Percentiles rank a stretch among this genome's conserved stretches.
Evolutionary conservation across 768 basidiomycete species (phyloP).

Genomic region (Ramaria sp.): DNA sequence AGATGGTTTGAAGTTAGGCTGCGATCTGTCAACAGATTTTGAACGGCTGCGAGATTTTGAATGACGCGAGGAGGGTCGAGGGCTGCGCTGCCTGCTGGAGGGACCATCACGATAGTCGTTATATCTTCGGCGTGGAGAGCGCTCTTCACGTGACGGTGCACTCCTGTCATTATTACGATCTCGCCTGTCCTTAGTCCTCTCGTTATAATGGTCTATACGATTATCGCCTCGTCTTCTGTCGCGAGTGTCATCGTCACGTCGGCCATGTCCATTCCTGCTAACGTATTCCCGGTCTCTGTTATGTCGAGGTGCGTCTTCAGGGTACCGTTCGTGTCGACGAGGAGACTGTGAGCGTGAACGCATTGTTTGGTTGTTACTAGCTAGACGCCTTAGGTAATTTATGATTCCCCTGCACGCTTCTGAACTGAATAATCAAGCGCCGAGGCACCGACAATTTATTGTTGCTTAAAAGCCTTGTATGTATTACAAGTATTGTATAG

Average conservation of each 20-base stretch:
- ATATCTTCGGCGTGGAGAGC: not conserved
- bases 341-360: conserved; percentile 13
- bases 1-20: conserved; percentile 84
- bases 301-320: not conserved
- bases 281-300: conserved; percentile 4
- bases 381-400: not conserved
- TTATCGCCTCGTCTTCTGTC: conserved; percentile 11
- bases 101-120: not conserved
- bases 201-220: not conserved
- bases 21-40: conserved; percentile 35
- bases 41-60: conserved; percentile 34
- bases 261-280: conserved; percentile 6
- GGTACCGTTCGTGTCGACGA: conserved; percentile 2
- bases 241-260: conserved; percentile 9
- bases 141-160: not conserved
- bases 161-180: conserved; percentile 8
- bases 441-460: too few species aligned
- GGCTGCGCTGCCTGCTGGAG: conserved; percentile 1
- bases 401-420: too few species aligned
- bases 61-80: conserved; percentile 19
- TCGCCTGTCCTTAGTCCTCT: conserved; percentile 3
- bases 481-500: too few species aligned
- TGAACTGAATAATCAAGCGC: too few species aligned
- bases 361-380: not conserved
- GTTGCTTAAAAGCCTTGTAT: too few species aligned